These are phyloP conservation scores for Annulohypoxylon nitens DNA, from an alignment of 495 filamentous ascomycete genomes.

Conservation along the genomic window DNA sequence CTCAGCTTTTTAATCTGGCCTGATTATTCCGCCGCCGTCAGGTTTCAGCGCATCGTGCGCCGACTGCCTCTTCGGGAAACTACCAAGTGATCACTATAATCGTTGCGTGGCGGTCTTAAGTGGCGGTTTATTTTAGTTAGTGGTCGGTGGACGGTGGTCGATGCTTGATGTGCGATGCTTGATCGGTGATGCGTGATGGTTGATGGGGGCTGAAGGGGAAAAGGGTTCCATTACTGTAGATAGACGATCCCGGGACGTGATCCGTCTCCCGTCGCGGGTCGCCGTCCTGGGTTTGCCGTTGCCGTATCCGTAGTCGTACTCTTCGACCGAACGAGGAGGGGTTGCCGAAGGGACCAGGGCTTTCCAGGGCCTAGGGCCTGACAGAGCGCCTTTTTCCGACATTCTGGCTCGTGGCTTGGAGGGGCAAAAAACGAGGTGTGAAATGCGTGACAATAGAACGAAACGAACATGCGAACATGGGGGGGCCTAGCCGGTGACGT, in stretches of 20 bases:
- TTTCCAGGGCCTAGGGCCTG: conserved; percentile 7
- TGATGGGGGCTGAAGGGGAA: conserved; percentile 42
- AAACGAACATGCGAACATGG: conserved; percentile 15
- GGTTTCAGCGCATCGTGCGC: conserved; percentile 48
- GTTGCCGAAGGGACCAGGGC: conserved; percentile 18
- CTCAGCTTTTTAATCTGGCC: conserved; percentile 33
- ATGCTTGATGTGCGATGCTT: not conserved
- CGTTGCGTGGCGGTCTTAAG: not conserved
- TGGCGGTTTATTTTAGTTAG: too few relatives aligned
- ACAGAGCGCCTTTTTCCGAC: conserved; percentile 42
- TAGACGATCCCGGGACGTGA: conserved; percentile 43
- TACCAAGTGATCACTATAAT: conserved; percentile 35
- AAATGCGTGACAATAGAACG: not conserved
- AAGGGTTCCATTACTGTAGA: conserved; percentile 35
- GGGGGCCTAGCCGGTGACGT: conserved; percentile 5
- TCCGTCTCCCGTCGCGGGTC: conserved; percentile 44
- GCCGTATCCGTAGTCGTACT: conserved; percentile 40
- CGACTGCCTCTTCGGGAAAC: conserved; percentile 48
- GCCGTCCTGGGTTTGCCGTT: conserved; percentile 40
- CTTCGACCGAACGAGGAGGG: conserved; percentile 39
- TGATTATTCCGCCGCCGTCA: conserved; percentile 38
- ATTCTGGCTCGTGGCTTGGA: conserved; percentile 43
- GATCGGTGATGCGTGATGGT: not conserved
- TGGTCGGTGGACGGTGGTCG: conserved; percentile 25
- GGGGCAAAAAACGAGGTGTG: not conserved